Evolutionary conservation across 2,329 filamentous ascomycete genomes (phyloP).

Genomic region (Fusarium sp.): DNA sequence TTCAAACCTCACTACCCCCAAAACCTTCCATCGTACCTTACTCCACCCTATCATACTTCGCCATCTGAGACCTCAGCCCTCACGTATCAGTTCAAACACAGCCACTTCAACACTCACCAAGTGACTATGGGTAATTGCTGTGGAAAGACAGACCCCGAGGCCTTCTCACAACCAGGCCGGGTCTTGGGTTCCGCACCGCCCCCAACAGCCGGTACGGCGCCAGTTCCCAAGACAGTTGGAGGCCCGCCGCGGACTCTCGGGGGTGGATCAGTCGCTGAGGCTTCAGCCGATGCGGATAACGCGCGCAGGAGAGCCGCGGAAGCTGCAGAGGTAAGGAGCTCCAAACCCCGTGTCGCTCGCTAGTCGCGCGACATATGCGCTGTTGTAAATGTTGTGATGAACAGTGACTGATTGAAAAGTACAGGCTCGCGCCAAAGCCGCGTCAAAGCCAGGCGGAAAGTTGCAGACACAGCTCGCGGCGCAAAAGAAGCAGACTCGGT

Average conservation of each 20-base stretch:
- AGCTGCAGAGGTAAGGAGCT: constrained; percentile 81
- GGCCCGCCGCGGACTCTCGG: constrained; percentile 76
- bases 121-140: constrained; percentile 87
- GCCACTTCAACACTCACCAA: background rate
- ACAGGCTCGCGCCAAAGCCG: constrained; percentile 76
- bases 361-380: background rate
- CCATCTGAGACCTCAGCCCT: background rate
- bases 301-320: constrained; percentile 80
- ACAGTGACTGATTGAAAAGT: constrained; percentile 3
- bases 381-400: background rate
- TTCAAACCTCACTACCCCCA: background rate
- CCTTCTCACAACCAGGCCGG: constrained; percentile 80
- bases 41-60: background rate
- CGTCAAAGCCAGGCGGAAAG: constrained; percentile 73
- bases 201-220: constrained; percentile 63
- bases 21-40: background rate
- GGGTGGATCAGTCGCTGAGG: constrained; percentile 55
- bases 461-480: constrained; percentile 77
- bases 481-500: constrained; percentile 80
- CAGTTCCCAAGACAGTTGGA: constrained; percentile 66
- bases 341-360: no score
- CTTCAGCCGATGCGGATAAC: constrained; percentile 61
- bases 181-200: constrained; percentile 70
- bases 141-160: constrained; percentile 79
- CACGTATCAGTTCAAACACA: background rate